phyloP scores from a whole-genome alignment of 768 basidiomycete species.

The Boletus insuetus region DNA sequence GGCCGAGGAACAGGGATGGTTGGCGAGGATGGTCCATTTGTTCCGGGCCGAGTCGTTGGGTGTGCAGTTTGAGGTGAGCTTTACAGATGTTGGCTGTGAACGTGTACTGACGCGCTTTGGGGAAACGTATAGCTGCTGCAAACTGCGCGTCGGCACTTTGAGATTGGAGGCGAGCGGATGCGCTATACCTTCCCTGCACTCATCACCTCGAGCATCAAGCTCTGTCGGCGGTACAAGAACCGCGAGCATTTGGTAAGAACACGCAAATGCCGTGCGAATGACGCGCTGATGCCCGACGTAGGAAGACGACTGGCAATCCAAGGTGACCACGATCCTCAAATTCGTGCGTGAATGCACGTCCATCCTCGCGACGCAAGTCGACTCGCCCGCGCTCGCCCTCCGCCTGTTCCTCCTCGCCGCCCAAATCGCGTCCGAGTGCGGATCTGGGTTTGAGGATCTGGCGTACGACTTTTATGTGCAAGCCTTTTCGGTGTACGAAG shows the following conservation, averaged over 20 bases:
- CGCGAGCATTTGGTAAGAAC: constrained; percentile 63
- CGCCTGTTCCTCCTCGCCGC: constrained; percentile 95
- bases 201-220: constrained; percentile 89
- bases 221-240: constrained; percentile 88
- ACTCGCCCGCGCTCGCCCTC: constrained; percentile 88
- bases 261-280: neutral
- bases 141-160: constrained; percentile 86
- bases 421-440: constrained; percentile 92
- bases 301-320: constrained; percentile 86
- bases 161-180: constrained; percentile 91
- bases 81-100: neutral
- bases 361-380: constrained; percentile 89
- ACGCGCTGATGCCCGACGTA: constrained; percentile 26
- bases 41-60: constrained; percentile 86
- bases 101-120: neutral
- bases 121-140: constrained; percentile 68
- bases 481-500: constrained; percentile 97
- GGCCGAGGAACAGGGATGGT: constrained; percentile 99
- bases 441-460: constrained; percentile 91
- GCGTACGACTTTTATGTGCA: constrained; percentile 98
- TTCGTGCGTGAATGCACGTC: constrained; percentile 93
- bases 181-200: constrained; percentile 96
- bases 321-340: constrained; percentile 86
- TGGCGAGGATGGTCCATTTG: constrained; percentile 95
- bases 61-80: constrained; percentile 82